Percentiles rank a stretch among this genome's conserved stretches.
Conservation (phyloP, 345 rosid genomes). For the Trapa bicornis region DNA sequence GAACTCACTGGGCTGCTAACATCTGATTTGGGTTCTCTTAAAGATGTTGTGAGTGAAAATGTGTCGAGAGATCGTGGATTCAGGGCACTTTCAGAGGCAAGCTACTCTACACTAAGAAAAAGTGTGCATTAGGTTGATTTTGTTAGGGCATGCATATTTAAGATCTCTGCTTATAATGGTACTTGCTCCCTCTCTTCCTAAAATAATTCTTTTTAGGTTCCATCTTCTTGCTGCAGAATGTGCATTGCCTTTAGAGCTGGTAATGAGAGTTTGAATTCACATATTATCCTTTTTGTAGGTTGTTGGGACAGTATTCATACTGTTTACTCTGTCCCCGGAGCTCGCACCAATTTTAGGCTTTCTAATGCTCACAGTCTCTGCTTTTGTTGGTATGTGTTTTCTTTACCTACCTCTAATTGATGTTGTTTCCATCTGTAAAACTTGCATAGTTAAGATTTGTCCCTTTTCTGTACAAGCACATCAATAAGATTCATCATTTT, state of each 20-base stretch:
- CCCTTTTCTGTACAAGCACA: neutral
- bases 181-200: slow-evolving; percentile 1
- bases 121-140: slow-evolving; percentile 42
- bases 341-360: slow-evolving; percentile 82
- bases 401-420: neutral
- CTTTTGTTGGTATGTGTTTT: slow-evolving; percentile 57
- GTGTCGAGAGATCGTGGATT: slow-evolving; percentile 93
- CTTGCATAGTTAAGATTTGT: neutral
- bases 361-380: slow-evolving; percentile 61
- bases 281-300: slow-evolving; percentile 32
- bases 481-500: neutral
- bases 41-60: slow-evolving; percentile 72
- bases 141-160: slow-evolving; percentile 14
- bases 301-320: slow-evolving; percentile 65
- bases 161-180: slow-evolving; percentile 1
- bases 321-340: slow-evolving; percentile 69
- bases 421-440: neutral
- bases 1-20: slow-evolving; percentile 78
- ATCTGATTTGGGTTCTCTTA: slow-evolving; percentile 81
- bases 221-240: neutral
- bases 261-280: neutral
- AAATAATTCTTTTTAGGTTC: neutral
- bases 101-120: slow-evolving; percentile 50
- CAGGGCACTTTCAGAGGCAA: slow-evolving; percentile 98
- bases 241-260: neutral